phyloP scores from a whole-genome alignment of 352 stramenopile genomes.

The Globisporangium abappressorium region DNA sequence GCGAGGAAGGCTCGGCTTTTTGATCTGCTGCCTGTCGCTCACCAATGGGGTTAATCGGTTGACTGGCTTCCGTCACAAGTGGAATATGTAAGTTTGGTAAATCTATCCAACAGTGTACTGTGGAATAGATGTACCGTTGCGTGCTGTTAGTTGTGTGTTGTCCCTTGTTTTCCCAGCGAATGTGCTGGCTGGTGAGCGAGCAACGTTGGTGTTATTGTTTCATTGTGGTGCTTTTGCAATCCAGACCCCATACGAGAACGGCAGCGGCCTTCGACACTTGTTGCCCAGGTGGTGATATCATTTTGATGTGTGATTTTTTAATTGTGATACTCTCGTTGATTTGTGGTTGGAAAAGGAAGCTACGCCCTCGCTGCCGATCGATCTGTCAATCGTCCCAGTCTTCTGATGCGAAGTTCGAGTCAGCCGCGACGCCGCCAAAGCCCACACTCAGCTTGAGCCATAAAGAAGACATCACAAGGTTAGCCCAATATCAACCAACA shows the following conservation, averaged over 20 bases:
- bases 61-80: not conserved
- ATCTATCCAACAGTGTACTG: not conserved
- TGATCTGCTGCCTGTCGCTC: not conserved
- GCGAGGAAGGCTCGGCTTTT: not conserved
- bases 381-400: slow-evolving; percentile 54
- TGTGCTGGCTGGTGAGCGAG: not conserved
- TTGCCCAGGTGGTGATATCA: not conserved
- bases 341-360: not conserved
- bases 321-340: not conserved
- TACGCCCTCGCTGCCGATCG: not conserved
- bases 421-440: slow-evolving; percentile 46
- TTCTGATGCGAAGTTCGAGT: slow-evolving; percentile 65
- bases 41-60: not conserved
- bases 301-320: not conserved
- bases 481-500: not conserved
- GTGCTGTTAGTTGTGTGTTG: not conserved
- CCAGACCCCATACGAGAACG: no score
- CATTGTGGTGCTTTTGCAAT: not conserved
- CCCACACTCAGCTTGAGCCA: slow-evolving; percentile 9
- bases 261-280: not conserved
- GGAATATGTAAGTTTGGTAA: not conserved
- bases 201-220: not conserved
- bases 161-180: not conserved
- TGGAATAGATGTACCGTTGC: not conserved
- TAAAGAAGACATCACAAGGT: slow-evolving; percentile 5